Percentiles rank a stretch among this genome's conserved stretches.
Evolutionary conservation across 2,329 filamentous ascomycete genomes (phyloP).

Genomic region (Colletotrichum sublineola): DNA sequence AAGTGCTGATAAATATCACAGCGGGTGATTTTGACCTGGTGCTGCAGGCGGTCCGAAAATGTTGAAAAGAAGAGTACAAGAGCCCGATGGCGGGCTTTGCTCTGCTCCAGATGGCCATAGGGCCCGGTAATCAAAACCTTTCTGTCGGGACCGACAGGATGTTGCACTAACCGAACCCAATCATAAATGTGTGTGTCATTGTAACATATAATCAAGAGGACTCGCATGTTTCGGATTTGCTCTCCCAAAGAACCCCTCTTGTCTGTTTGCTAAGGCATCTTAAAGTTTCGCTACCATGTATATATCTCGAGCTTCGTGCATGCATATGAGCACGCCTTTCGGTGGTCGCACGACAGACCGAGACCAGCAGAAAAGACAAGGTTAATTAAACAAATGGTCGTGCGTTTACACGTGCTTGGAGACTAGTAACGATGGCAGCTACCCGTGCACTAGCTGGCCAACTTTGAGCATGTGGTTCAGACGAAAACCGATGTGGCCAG

Average conservation of each 20-base stretch:
- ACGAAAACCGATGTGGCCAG: neutral
- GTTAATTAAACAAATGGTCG: no score
- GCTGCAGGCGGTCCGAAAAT: neutral
- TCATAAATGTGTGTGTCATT: neutral
- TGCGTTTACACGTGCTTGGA: no score
- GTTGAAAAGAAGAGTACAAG: no score
- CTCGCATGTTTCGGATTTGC: neutral
- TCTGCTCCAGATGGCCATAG: neutral
- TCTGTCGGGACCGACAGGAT: neutral
- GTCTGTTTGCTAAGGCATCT: neutral
- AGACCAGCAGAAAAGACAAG: no score
- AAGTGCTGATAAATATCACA: no score
- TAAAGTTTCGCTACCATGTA: neutral
- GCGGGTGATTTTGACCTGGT: neutral
- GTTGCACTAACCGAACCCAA: neutral
- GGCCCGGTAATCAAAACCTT: neutral
- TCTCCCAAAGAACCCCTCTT: neutral
- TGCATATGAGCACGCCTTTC: neutral
- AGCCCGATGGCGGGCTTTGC: neutral
- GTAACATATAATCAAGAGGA: neutral
- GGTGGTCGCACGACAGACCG: neutral
- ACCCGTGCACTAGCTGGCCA: neutral
- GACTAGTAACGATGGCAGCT: neutral
- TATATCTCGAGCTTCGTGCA: neutral
- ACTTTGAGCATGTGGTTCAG: neutral